These are phyloP conservation scores for Papilionanthe hybrid DNA, from an alignment of 116 monocot species.

Conservation along the genomic window DNA sequence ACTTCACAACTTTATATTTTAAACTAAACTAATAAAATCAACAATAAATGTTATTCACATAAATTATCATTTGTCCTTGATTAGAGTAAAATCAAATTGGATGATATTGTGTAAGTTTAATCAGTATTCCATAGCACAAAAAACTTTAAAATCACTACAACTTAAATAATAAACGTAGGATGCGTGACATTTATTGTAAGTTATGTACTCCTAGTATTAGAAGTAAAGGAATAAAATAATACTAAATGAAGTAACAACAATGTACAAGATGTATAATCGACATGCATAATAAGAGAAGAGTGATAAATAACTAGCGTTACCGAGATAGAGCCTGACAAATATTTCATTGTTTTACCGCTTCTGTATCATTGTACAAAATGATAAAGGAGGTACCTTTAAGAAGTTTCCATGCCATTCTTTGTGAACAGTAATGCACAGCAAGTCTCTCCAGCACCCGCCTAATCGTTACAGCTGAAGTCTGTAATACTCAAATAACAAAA, in stretches of 20 bases:
- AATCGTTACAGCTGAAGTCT: constrained; percentile 76
- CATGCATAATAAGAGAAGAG: background rate
- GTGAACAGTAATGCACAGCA: constrained; percentile 74
- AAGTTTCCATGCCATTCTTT: constrained; percentile 97
- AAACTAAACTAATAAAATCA: background rate
- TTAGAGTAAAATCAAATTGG: background rate
- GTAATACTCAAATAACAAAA: constrained; percentile 19
- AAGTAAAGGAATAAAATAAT: background rate
- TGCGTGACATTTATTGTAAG: background rate
- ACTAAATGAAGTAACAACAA: background rate
- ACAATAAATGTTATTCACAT: background rate
- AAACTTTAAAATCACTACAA: background rate
- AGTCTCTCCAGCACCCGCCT: constrained; percentile 78
- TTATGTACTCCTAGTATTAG: background rate
- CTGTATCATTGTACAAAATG: background rate
- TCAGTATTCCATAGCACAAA: background rate
- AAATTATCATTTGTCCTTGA: background rate
- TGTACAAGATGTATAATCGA: background rate
- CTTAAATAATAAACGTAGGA: background rate
- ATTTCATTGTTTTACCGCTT: background rate
- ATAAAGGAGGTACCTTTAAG: constrained; percentile 62
- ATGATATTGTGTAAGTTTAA: background rate
- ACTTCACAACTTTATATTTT: background rate
- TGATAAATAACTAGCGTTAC: background rate
- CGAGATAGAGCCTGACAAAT: background rate